These are phyloP conservation scores for Harringtonia aguacate DNA, from an alignment of 2,329 filamentous ascomycete genomes.

Conservation along the genomic window DNA sequence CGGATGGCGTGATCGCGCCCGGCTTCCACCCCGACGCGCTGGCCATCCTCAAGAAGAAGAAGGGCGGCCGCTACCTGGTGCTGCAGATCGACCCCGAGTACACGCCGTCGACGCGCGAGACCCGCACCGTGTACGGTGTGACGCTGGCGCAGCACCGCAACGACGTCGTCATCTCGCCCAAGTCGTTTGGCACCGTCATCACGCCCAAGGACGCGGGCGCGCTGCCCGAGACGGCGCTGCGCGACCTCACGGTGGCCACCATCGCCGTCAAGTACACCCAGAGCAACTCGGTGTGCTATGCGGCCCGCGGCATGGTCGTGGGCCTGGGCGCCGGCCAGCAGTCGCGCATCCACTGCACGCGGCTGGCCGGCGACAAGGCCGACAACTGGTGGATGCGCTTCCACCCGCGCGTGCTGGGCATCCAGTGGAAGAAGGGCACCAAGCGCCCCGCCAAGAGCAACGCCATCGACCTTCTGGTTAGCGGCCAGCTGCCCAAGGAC, in stretches of 20 bases:
- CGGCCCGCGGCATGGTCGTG: constrained; percentile 83
- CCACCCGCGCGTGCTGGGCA: constrained; percentile 74
- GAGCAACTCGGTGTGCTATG: constrained; percentile 98
- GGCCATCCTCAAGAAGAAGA: constrained; percentile 93
- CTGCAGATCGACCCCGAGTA: constrained; percentile 90
- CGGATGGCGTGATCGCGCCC: constrained; percentile 90
- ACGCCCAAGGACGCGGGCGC: constrained; percentile 67
- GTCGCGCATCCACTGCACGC: constrained; percentile 96
- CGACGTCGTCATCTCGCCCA: constrained; percentile 74
- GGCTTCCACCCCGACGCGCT: constrained; percentile 77
- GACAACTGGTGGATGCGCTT: constrained; percentile 99
- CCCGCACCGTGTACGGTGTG: constrained; percentile 81
- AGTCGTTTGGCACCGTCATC: constrained; percentile 77
- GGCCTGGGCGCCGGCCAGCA: constrained; percentile 95
- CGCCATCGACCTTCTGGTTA: constrained; percentile 90
- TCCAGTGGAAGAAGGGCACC: constrained; percentile 96
- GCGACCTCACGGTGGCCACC: constrained; percentile 88
- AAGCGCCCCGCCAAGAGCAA: constrained; percentile 98
- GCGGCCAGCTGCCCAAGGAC: constrained; percentile 73
- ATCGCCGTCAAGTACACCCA: constrained; percentile 98
- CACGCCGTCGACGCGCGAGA: constrained; percentile 69
- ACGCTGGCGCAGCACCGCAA: constrained; percentile 86
- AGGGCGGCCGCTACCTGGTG: constrained; percentile 92
- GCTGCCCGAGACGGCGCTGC: constrained; percentile 70
- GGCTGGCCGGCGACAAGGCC: constrained; percentile 92